A percentile compares a stretch with the other conserved stretches of the same genome.
Conservation (phyloP, 306 rosid genomes). For the Canavalia gladiata region DNA sequence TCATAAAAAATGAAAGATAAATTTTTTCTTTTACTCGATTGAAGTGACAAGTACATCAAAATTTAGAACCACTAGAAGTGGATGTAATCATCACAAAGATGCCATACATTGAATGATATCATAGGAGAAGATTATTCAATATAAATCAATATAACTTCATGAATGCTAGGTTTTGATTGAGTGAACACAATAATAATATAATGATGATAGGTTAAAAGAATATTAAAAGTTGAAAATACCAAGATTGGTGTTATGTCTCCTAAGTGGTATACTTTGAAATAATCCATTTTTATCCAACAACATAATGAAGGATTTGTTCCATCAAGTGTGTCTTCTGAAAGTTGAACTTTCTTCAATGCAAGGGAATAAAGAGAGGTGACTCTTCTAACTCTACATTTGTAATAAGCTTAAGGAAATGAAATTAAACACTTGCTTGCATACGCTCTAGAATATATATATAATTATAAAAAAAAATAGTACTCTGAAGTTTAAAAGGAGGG, state of each 20-base stretch:
- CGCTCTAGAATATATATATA: neutral
- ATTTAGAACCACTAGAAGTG: neutral
- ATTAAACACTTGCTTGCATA: neutral
- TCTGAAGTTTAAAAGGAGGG: conserved; percentile 4
- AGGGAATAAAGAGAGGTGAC: conserved; percentile 74
- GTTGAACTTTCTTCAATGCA: conserved; percentile 76
- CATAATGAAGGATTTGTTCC: conserved; percentile 50
- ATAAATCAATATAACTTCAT: conserved; percentile 12
- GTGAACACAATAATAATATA: conserved; percentile 9
- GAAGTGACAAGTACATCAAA: neutral
- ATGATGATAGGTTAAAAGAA: neutral
- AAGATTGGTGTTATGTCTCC: conserved; percentile 69
- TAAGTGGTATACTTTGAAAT: conserved; percentile 73
- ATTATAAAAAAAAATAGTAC: neutral
- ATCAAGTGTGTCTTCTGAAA: conserved; percentile 46
- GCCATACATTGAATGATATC: neutral
- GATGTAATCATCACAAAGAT: conserved; percentile 9
- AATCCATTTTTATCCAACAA: conserved; percentile 85
- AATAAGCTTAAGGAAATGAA: conserved; percentile 67
- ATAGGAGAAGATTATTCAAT: neutral
- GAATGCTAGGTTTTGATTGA: conserved; percentile 20
- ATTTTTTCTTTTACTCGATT: too few species aligned
- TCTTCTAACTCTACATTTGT: conserved; percentile 77
- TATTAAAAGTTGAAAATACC: conserved; percentile 58
- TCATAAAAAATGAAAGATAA: too few species aligned